These are phyloP conservation scores for Fusarium sp. DNA, from an alignment of 2,329 filamentous ascomycete genomes.

Conservation along the genomic window DNA sequence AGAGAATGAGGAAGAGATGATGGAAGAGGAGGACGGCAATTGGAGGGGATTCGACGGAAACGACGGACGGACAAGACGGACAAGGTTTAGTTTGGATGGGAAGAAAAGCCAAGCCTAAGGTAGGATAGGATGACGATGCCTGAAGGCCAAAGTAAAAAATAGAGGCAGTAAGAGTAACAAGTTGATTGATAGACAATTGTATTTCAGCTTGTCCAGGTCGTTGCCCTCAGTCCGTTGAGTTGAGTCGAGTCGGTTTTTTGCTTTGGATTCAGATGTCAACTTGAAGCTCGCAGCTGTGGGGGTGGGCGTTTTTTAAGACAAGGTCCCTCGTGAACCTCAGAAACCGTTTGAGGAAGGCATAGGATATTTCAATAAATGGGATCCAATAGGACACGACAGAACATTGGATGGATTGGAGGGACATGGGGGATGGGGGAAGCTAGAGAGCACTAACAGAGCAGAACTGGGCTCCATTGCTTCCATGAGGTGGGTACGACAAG, in stretches of 20 bases:
- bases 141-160: background rate
- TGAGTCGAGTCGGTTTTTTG: conserved; percentile 11
- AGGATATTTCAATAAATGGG: conserved; percentile 28
- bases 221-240: conserved; percentile 20
- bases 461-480: conserved; percentile 40
- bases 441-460: conserved; percentile 18
- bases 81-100: conserved; percentile 45
- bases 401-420: too few species aligned
- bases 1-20: conserved; percentile 24
- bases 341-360: conserved; percentile 41
- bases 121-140: conserved; percentile 31
- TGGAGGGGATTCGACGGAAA: conserved; percentile 47
- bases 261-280: conserved; percentile 18
- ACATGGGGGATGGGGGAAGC: conserved; percentile 9
- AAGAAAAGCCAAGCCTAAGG: conserved; percentile 32
- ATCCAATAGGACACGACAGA: conserved; percentile 33
- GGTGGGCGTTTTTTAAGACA: conserved; percentile 43
- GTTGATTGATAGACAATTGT: background rate
- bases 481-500: conserved; percentile 27
- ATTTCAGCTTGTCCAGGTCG: conserved; percentile 9
- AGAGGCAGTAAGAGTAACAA: background rate
- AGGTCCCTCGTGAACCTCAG: conserved; percentile 37
- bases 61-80: conserved; percentile 44
- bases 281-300: conserved; percentile 32
- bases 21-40: conserved; percentile 33